Percentiles rank a stretch among this genome's conserved stretches.
phyloP scores from a whole-genome alignment of 2,329 filamentous ascomycete species.

The Penicillium sp. region DNA sequence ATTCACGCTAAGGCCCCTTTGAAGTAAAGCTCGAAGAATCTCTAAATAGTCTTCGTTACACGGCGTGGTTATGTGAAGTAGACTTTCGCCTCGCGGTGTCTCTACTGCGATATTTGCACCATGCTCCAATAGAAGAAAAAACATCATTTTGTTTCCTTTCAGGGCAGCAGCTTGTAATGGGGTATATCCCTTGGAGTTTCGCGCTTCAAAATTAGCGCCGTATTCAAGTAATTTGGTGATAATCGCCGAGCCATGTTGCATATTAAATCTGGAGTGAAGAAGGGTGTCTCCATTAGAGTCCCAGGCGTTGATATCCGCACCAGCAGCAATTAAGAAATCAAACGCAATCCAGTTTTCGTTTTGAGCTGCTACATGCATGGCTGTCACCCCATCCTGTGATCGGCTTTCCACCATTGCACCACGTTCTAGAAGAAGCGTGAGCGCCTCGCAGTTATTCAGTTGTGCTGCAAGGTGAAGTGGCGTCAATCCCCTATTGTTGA shows the following conservation, averaged over 20 bases:
- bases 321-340: conserved; percentile 26
- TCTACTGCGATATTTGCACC: conserved; percentile 22
- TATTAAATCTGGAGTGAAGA: conserved; percentile 25
- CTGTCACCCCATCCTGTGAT: conserved; percentile 21
- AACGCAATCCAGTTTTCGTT: conserved; percentile 26
- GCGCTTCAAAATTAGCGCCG: conserved; percentile 27
- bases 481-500: conserved; percentile 24
- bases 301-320: conserved; percentile 31
- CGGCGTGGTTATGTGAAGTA: conserved; percentile 28
- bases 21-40: conserved; percentile 21
- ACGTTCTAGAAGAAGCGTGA: conserved; percentile 25
- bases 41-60: conserved; percentile 22
- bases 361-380: conserved; percentile 24
- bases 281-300: conserved; percentile 24
- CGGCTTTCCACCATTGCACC: conserved; percentile 23
- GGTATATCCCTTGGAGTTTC: conserved; percentile 25
- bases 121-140: conserved; percentile 19
- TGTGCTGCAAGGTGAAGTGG: conserved; percentile 27
- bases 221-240: conserved; percentile 22
- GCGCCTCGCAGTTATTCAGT: conserved; percentile 28
- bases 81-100: conserved; percentile 25
- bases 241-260: conserved; percentile 14
- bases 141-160: conserved; percentile 25
- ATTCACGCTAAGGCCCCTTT: conserved; percentile 16
- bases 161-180: conserved; percentile 27